A percentile compares a stretch with the other conserved stretches of the same genome.
These are phyloP conservation scores for Mikania micrantha DNA, from an alignment of 129 eudicot species.

Conservation along the genomic window DNA sequence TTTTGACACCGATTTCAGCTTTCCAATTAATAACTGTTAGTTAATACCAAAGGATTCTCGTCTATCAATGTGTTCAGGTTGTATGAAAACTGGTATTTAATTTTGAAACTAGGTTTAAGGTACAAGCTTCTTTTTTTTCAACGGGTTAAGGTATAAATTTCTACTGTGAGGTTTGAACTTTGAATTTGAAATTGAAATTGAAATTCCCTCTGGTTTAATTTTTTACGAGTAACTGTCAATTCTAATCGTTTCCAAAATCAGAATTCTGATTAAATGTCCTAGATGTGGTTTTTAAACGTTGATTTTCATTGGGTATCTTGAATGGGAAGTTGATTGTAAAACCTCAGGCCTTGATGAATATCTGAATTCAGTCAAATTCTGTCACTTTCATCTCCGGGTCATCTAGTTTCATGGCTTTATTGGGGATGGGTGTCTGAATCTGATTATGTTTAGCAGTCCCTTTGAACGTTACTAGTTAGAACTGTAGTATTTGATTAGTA, in stretches of 20 bases:
- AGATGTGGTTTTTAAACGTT: background rate
- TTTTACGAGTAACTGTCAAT: no score
- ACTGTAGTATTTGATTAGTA: background rate
- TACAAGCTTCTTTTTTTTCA: no score
- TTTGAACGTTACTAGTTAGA: background rate
- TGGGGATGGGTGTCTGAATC: background rate
- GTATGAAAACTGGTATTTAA: background rate
- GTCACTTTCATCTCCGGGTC: background rate
- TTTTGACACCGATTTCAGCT: no score
- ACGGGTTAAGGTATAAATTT: background rate
- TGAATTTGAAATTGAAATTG: background rate
- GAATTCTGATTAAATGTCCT: background rate
- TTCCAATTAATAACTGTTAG: no score
- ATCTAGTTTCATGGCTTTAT: background rate
- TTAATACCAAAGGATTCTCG: no score
- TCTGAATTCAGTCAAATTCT: conserved; percentile 1
- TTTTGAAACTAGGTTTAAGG: no score
- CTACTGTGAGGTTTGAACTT: background rate
- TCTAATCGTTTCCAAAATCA: background rate
- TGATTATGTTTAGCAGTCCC: background rate
- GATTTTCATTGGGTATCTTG: background rate
- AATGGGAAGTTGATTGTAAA: background rate
- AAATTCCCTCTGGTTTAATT: background rate
- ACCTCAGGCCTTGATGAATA: background rate
- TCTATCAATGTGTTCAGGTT: no score